These are phyloP conservation scores for Phlebopus sp. DNA, from an alignment of 1,284 basidiomycete genomes.

Conservation along the genomic window DNA sequence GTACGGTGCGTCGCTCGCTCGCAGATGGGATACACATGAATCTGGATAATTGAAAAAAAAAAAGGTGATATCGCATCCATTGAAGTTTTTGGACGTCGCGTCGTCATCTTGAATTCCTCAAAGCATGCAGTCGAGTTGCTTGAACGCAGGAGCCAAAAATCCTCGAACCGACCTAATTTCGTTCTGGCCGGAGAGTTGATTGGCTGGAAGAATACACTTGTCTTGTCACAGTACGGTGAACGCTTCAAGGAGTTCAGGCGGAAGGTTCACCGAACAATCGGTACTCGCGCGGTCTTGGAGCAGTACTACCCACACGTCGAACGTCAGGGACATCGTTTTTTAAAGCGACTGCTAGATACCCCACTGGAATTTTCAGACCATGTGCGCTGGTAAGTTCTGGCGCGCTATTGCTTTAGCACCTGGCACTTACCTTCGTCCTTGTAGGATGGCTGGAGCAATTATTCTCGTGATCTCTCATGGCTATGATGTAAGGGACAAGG, in stretches of 20 bases:
- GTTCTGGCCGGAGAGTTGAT: conserved; percentile 15
- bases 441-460: conserved; percentile 4
- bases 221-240: conserved; percentile 17
- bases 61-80: conserved; percentile 11
- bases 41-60: too few species aligned
- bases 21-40: neutral
- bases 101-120: conserved; percentile 11
- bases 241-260: conserved; percentile 11
- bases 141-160: conserved; percentile 16
- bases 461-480: conserved; percentile 8
- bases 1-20: conserved; percentile 11
- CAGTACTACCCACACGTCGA: conserved; percentile 12
- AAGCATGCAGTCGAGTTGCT: conserved; percentile 15
- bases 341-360: conserved; percentile 13
- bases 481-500: conserved; percentile 15
- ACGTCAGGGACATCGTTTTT: conserved; percentile 15
- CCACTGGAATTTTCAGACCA: neutral
- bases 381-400: conserved; percentile 1
- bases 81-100: conserved; percentile 8
- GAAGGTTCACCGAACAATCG: conserved; percentile 19
- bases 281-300: conserved; percentile 12
- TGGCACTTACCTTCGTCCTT: too few species aligned
- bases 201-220: conserved; percentile 21
- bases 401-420: too few species aligned
- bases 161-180: conserved; percentile 15